Percentiles rank a stretch among this genome's conserved stretches.
phyloP scores from a whole-genome alignment of 192 early-diverging fungal genomes.

The Backusella morwellensis region DNA sequence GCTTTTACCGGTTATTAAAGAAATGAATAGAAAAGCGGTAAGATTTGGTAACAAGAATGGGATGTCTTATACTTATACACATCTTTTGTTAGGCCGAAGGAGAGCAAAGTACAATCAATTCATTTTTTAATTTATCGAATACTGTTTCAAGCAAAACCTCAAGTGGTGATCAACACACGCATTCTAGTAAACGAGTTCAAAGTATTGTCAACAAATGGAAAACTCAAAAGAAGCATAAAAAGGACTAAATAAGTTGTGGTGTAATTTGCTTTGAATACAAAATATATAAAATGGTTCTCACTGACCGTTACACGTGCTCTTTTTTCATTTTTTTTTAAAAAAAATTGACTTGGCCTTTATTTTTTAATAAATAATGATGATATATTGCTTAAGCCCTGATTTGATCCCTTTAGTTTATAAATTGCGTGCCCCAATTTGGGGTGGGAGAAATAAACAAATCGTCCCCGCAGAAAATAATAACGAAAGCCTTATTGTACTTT shows the following conservation, averaged over 20 bases:
- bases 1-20: conserved; percentile 67
- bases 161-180: not conserved
- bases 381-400: not conserved
- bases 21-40: conserved; percentile 43
- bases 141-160: not conserved
- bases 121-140: not conserved
- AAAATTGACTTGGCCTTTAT: not conserved
- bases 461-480: not conserved
- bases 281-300: not conserved
- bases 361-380: not conserved
- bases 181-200: conserved; percentile 44
- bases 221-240: conserved; percentile 3
- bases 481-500: not conserved
- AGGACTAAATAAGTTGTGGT: not conserved
- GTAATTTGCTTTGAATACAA: not conserved
- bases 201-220: conserved; percentile 41
- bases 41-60: not conserved
- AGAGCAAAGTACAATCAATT: not conserved
- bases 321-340: not conserved
- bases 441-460: not conserved
- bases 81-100: not conserved
- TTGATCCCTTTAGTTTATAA: not conserved
- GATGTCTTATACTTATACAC: not conserved
- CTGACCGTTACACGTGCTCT: not conserved
- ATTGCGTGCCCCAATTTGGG: not conserved